Percentiles rank a stretch among this genome's conserved stretches.
phyloP scores from a whole-genome alignment of 208 protist genomes.

The Trypanosoma cruzi region DNA sequence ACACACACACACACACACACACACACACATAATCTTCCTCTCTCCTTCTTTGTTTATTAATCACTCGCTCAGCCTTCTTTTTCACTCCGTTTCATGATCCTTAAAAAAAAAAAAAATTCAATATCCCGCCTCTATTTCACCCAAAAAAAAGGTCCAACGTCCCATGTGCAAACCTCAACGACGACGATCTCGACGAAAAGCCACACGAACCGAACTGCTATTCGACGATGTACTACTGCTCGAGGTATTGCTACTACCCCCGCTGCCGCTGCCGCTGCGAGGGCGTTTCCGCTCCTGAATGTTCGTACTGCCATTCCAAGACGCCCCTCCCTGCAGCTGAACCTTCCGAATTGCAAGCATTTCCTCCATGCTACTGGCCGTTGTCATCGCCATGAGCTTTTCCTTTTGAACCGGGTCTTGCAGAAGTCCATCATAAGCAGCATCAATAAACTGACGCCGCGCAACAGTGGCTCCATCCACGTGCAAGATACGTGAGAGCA shows the following conservation, averaged over 20 bases:
- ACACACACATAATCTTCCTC: too few relatives aligned
- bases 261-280: conserved; percentile 10
- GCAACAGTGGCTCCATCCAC: conserved; percentile 59
- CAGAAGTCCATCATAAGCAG: conserved; percentile 40
- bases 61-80: not conserved
- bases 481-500: conserved; percentile 85
- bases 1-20: not conserved
- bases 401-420: conserved; percentile 27
- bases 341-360: conserved; percentile 46
- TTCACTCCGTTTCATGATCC: not conserved
- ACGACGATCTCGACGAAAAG: not conserved
- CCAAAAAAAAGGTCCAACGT: not conserved
- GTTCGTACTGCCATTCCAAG: not conserved
- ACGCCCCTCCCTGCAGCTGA: not conserved
- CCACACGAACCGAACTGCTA: conserved; percentile 22
- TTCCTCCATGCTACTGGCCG: conserved; percentile 39
- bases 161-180: not conserved
- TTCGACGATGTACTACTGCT: conserved; percentile 20
- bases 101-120: too few relatives aligned
- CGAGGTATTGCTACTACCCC: not conserved
- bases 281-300: not conserved
- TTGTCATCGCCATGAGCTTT: conserved; percentile 38
- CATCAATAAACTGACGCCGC: conserved; percentile 52
- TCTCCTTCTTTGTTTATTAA: not conserved
- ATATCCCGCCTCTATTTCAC: too few relatives aligned